A percentile compares a stretch with the other conserved stretches of the same genome.
Evolutionary conservation across 2,329 filamentous ascomycete species (phyloP).

Genomic region (Stenocarpella maydis): DNA sequence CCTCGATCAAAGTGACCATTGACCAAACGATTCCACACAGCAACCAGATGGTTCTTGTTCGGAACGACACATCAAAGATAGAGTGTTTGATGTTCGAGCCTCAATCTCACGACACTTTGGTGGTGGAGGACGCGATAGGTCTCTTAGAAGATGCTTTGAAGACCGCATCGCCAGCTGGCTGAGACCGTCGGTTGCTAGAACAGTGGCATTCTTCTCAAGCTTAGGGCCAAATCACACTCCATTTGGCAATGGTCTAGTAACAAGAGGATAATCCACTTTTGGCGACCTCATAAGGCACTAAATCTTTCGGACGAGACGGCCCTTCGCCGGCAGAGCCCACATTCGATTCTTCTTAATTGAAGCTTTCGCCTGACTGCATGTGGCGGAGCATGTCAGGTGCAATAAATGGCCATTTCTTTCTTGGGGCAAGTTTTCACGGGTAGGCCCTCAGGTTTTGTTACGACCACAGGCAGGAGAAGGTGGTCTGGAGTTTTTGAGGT

Average conservation of each 20-base stretch:
- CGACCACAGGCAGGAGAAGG: background rate
- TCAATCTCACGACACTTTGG: background rate
- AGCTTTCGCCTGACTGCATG: background rate
- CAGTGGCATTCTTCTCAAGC: background rate
- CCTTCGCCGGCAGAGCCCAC: background rate
- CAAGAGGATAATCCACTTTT: background rate
- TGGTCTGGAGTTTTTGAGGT: background rate
- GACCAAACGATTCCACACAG: background rate
- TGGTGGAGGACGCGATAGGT: conserved; percentile 22
- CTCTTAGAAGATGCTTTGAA: conserved; percentile 12
- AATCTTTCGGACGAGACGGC: background rate
- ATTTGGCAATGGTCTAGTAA: background rate
- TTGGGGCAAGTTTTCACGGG: background rate
- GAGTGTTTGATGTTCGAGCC: conserved; percentile 24
- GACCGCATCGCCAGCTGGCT: background rate
- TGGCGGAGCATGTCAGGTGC: background rate
- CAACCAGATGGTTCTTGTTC: conserved; percentile 24
- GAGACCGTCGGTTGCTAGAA: background rate
- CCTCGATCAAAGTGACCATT: conserved; percentile 2
- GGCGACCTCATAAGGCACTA: background rate
- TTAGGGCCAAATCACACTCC: background rate
- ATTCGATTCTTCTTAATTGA: background rate
- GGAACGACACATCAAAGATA: conserved; percentile 21
- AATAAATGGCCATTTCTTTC: background rate
- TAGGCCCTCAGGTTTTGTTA: background rate